Base-by-base conservation (phyloP, 225 moss, liverwort and hornwort genomes). In the Straminergon stramineum region DNA sequence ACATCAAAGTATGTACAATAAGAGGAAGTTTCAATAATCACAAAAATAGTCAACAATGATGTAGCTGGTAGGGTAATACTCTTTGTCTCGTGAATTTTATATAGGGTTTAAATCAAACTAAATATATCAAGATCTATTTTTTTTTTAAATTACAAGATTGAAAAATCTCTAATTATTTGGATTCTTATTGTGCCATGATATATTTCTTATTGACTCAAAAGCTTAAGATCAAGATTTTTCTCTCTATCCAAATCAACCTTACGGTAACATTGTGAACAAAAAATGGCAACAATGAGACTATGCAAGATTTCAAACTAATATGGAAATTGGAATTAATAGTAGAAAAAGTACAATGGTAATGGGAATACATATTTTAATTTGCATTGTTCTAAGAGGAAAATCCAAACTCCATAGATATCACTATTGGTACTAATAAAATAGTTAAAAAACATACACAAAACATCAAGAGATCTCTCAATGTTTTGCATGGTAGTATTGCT, bases 1-100 rank as follows among this genome's bases (percentile, higher is more conserved):
- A 74, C 17, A 45, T 17, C 0, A 0, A 45, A 74, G 17, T 28
- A 28, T 10, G 2, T 28, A 17, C 6, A 45, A 10, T 48, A 45
- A 10, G 17, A 17, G 3, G 17, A 9, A 5, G 3, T 28, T 74
- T 45, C 43, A 48, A 48, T 48, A 48, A 5, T 43, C 1, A 9
- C 0, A 16, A 43, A 17, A 28, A 41, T 24, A 8, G 24, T 70
- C 5, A 41, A 45, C 17, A 45, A 10, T 74, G 30, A 45, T 74
- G 4, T 28, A 3, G 5, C 1, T 45, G 10, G 9, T 48, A 15
- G 2, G 15, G 3, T 39, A 10, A 3, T 73, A 17, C 1, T n/a
- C 3, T 73, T 73, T 41, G 70, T 39, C 41, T 15, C 15, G 27
- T 41, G 26, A 71, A 15, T 27, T 73, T 27, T 43, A 0, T 10